A percentile compares a stretch with the other conserved stretches of the same genome.
phyloP scores from a whole-genome alignment of 2,329 filamentous ascomycete genomes.

The Leptographium radiaticola region DNA sequence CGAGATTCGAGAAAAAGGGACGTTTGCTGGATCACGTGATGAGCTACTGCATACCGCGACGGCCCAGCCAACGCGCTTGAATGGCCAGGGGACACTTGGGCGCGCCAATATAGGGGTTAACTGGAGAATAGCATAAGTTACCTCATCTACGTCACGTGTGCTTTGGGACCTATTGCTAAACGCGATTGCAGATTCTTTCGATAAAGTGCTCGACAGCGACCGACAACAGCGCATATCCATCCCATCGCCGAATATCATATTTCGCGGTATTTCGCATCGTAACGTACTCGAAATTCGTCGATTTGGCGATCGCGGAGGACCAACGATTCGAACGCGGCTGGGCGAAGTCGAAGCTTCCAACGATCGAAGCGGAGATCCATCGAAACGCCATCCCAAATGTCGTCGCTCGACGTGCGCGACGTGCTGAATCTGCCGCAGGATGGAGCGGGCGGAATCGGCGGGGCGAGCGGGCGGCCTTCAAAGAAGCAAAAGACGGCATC shows the following conservation, averaged over 20 bases:
- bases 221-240: neutral
- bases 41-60: neutral
- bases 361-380: neutral
- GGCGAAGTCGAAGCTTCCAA: neutral
- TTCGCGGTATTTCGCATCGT: neutral
- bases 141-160: neutral
- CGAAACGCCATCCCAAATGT: constrained; percentile 30
- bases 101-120: neutral
- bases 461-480: constrained; percentile 36
- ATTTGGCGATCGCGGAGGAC: no score
- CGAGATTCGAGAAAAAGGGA: constrained; percentile 2
- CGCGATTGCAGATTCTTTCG: neutral
- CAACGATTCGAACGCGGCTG: neutral
- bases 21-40: neutral
- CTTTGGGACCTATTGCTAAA: neutral
- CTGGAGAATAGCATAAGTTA: neutral
- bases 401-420: constrained; percentile 72
- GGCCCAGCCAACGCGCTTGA: neutral
- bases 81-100: neutral
- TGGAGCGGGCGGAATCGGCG: constrained; percentile 17
- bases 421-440: constrained; percentile 69
- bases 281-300: no score
- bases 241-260: neutral
- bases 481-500: constrained; percentile 64
- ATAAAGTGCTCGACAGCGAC: neutral